Base-by-base conservation (phyloP, 2,329 filamentous ascomycete genomes). In the Nemania sp. region DNA sequence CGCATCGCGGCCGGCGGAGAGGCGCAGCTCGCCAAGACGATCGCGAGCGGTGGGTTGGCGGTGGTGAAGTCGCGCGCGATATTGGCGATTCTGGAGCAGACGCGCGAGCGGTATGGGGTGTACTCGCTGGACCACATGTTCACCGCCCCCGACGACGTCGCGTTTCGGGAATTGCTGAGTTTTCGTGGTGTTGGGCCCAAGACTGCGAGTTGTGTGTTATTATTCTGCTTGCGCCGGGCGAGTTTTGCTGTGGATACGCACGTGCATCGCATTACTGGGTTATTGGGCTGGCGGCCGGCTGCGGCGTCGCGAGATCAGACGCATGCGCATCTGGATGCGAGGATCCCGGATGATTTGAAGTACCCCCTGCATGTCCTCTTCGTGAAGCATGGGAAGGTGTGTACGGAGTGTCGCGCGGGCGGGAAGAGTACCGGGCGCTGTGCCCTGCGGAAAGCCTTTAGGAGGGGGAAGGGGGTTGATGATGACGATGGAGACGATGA, bases 41-140 rank as follows among this genome's bases (percentile, higher is more conserved):
- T 92, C 64, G 83, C 84, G 67, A 78, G 78, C 20, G 90, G 89
- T 24, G 90, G 90, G 0, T 75, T 93, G 1, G 86, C 84, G 12
- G 80, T 81, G 30, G 77, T 82, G n/a, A 94, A 93, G 71, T 88
- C 84, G 65, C 85, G 81, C 53, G 83, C 86, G 61, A 89, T 93
- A 61, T 82, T 91, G 60, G 71, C 73, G 30, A 86, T 91, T 48
- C 73, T 93, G 63, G 73, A 80, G 42, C 85, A 90, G 65, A 87
- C 86, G 31, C 76, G 81, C 47, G 67, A 61, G 19, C 61, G 63
- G 24, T 68, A 77, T 63, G 76, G 75, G 3, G 39, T 17, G 1
- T 79, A 78, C 61, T 76, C 75, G 14, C 71, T 82, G 1, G 77
- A 82, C 51, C 76, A 80, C 61, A 67, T 82, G 11, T 77, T 78